These are phyloP conservation scores for Mycena polygramma DNA, from an alignment of 768 basidiomycete genomes.

Conservation along the genomic window DNA sequence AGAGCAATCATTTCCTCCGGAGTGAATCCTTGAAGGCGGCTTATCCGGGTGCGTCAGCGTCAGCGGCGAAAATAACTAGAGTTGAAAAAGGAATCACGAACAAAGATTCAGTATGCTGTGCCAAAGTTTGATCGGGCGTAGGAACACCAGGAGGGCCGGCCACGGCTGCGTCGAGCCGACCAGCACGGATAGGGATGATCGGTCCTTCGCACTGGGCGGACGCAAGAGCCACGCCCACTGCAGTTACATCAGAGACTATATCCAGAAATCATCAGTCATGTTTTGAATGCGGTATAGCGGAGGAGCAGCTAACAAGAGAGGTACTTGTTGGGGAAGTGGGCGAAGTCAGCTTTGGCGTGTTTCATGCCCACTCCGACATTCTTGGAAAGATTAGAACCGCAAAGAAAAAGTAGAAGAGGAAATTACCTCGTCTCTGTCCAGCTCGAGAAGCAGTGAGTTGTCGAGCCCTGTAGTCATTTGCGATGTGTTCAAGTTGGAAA, in stretches of 20 bases:
- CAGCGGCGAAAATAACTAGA: slow-evolving; percentile 13
- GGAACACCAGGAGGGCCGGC: slow-evolving; percentile 29
- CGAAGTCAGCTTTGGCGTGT: slow-evolving; percentile 24
- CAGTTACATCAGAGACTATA: slow-evolving; percentile 28
- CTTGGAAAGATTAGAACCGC: slow-evolving; percentile 16
- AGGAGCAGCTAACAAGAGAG: slow-evolving; percentile 22
- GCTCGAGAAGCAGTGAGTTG: slow-evolving; percentile 26
- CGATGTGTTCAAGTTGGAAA: slow-evolving; percentile 14
- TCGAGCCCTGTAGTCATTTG: slow-evolving; percentile 27
- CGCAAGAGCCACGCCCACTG: slow-evolving; percentile 30
- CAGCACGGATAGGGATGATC: slow-evolving; percentile 29
- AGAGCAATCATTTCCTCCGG: slow-evolving; percentile 31
- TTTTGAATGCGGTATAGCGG: background rate
- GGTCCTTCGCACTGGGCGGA: slow-evolving; percentile 28
- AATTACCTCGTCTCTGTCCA: slow-evolving; percentile 26
- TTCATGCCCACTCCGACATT: slow-evolving; percentile 29
- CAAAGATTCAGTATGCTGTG: slow-evolving; percentile 30
- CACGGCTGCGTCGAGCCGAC: slow-evolving; percentile 23
- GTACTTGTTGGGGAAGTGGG: slow-evolving; percentile 31
- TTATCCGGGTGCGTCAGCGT: slow-evolving; percentile 17
- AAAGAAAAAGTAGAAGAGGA: slow-evolving; percentile 4
- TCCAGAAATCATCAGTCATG: slow-evolving; percentile 6
- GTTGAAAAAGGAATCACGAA: slow-evolving; percentile 11
- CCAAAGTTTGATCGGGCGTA: slow-evolving; percentile 21
- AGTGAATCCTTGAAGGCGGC: slow-evolving; percentile 29